Evolutionary conservation across 192 early-diverging fungal species (phyloP), one percentile per base, ranked within the genome.

Genomic region (Backusella liffmaniae): DNA sequence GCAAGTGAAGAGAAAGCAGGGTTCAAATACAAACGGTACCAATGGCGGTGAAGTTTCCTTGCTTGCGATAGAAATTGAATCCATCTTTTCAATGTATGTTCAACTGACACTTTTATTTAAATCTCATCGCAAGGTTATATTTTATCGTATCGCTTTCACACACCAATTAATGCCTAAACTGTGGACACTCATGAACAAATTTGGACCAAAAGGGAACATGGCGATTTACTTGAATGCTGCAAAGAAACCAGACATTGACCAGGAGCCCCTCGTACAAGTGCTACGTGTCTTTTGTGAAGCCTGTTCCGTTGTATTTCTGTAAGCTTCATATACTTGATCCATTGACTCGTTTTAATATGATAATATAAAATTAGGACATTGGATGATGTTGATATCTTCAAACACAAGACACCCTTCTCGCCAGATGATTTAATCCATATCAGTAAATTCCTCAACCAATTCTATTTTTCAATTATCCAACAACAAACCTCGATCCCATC

Each of bases 241-340:
- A 1, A 79, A 83, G 35, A 70, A 79, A 34, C 51, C 49, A 7
- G 76, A 84, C 18, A 79, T 88, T 3, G 80, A 85, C 5, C 84
- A 85, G 18, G 91, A 93, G 53, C 87, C 86, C 0, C 73, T 89
- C 44, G 84, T 92, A 18, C 74, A 84, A 1, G 79, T 92, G 16
- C 73, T 93, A 3, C 84, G 89, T 44, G 74, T 92, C 21, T 92
- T 93, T 79, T 93, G 90, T 73, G 88, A 91, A 68, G 73, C 73
- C 10, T 85, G 84, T 51, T 78, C 77, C n/a, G 53, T 90, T 13
- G 85, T 90, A 30, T 89, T 92, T 66, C 73, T 88, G 87, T 90
- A 66, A 84, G 85, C 84, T 18, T 8, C 16, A 16, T 35, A 10
- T 7, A 36, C 0, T 18, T 15, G 6, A 44, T 44, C 3, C 46